These are phyloP conservation scores for Trichocladium uniseriatum DNA, from an alignment of 495 filamentous ascomycete genomes.

Conservation along the genomic window DNA sequence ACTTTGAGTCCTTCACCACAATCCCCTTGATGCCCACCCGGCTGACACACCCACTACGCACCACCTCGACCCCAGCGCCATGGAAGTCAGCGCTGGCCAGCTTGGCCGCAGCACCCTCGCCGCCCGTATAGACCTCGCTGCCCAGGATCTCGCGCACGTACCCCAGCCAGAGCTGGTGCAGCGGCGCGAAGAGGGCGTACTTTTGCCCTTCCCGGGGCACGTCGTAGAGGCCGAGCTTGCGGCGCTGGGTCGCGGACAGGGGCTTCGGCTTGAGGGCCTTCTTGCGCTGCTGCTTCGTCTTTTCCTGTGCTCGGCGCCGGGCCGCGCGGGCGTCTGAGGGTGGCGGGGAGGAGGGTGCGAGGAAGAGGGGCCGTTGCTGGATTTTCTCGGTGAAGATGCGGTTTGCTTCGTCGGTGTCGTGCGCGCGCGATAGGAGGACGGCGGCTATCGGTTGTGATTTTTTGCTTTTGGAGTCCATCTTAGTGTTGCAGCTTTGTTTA, in stretches of 20 bases:
- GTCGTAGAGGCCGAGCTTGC: slow-evolving; percentile 59
- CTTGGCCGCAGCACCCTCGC: slow-evolving; percentile 47
- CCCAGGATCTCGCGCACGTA: slow-evolving; percentile 75
- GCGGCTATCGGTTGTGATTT: slow-evolving; percentile 45
- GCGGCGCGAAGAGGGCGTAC: slow-evolving; percentile 63
- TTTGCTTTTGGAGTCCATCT: slow-evolving; percentile 13
- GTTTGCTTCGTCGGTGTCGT: slow-evolving; percentile 57
- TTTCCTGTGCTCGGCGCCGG: slow-evolving; percentile 47
- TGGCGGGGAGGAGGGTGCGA: slow-evolving; percentile 60
- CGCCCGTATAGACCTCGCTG: slow-evolving; percentile 34
- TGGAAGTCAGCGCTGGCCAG: slow-evolving; percentile 81
- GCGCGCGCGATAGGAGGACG: slow-evolving; percentile 61
- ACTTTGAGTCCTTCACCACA: slow-evolving; percentile 79
- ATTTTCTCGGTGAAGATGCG: slow-evolving; percentile 74
- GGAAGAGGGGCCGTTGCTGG: slow-evolving; percentile 69
- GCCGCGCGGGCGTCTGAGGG: slow-evolving; percentile 55
- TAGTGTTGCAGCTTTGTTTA: neutral
- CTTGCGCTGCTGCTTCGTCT: slow-evolving; percentile 48
- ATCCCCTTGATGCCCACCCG: slow-evolving; percentile 79
- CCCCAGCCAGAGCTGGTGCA: slow-evolving; percentile 69
- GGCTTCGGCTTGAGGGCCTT: slow-evolving; percentile 59
- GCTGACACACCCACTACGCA: slow-evolving; percentile 66
- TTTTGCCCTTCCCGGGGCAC: slow-evolving; percentile 59
- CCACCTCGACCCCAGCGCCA: slow-evolving; percentile 76
- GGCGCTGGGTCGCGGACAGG: slow-evolving; percentile 72